Conservation (phyloP, 345 rosid genomes). For the Pugionium dolabratum region DNA sequence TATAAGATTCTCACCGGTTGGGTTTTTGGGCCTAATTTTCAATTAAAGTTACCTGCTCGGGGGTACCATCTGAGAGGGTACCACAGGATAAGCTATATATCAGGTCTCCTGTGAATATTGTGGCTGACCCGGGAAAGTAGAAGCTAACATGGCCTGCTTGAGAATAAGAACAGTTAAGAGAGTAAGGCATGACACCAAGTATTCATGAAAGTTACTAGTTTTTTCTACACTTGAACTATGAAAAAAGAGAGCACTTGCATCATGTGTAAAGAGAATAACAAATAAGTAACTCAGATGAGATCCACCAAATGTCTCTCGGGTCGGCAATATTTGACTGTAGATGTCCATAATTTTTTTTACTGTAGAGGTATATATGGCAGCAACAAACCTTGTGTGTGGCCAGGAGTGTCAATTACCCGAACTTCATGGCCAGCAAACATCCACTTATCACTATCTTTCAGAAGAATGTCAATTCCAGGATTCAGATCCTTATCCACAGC, state of each 20-base stretch:
- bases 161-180: constrained; percentile 20
- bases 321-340: constrained; percentile 1
- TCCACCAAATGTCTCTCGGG: neutral
- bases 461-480: constrained; percentile 87
- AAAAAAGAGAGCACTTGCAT: neutral
- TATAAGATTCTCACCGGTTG: neutral
- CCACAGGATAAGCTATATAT: constrained; percentile 97
- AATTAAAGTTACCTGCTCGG: constrained; percentile 62
- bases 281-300: constrained; percentile 2
- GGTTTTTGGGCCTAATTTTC: neutral
- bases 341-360: neutral
- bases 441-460: constrained; percentile 92
- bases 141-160: constrained; percentile 91
- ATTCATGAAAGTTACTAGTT: constrained; percentile 7
- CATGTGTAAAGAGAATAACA: neutral
- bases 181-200: constrained; percentile 3
- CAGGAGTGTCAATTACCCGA: constrained; percentile 85
- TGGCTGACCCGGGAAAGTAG: constrained; percentile 87
- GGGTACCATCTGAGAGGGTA: constrained; percentile 89
- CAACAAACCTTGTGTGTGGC: constrained; percentile 83
- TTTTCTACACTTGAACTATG: neutral
- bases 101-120: constrained; percentile 88
- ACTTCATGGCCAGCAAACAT: constrained; percentile 99
- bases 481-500: constrained; percentile 68
- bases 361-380: neutral